phyloP scores from a whole-genome alignment of 208 protist species.

The Leishmania tarentolae region DNA sequence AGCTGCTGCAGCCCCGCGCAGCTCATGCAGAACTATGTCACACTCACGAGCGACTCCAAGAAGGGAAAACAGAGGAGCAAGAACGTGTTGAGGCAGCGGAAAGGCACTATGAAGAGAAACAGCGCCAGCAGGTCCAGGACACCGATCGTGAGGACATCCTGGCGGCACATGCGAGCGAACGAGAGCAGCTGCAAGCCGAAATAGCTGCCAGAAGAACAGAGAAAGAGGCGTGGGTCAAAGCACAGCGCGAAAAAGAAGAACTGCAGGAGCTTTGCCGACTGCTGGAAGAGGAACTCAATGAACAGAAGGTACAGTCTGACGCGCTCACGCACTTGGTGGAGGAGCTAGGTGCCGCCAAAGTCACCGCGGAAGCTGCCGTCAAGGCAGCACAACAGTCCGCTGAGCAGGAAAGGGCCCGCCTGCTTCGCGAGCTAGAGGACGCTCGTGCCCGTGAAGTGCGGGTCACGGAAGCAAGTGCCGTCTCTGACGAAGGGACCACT shows the following conservation, averaged over 20 bases:
- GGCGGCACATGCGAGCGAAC: neutral
- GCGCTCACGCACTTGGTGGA: constrained; percentile 30
- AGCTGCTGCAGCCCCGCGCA: neutral
- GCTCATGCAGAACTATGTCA: neutral
- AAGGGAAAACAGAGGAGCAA: neutral
- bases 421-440: constrained; percentile 22
- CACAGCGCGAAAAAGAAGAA: constrained; percentile 26
- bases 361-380: constrained; percentile 20
- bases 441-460: constrained; percentile 13
- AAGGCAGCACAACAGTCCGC: constrained; percentile 8
- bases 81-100: neutral
- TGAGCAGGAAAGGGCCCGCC: constrained; percentile 10
- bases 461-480: neutral
- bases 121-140: neutral
- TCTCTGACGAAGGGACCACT: neutral
- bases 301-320: constrained; percentile 43
- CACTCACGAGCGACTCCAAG: neutral
- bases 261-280: constrained; percentile 45
- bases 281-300: constrained; percentile 41
- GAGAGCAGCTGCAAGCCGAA: neutral
- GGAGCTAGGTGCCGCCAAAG: constrained; percentile 25
- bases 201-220: neutral
- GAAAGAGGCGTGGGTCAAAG: neutral
- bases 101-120: neutral
- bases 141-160: too few relatives aligned